A percentile compares a stretch with the other conserved stretches of the same genome.
Evolutionary conservation across 75 land plant species (phyloP).

Genomic region (Cunninghamia lanceolata): DNA sequence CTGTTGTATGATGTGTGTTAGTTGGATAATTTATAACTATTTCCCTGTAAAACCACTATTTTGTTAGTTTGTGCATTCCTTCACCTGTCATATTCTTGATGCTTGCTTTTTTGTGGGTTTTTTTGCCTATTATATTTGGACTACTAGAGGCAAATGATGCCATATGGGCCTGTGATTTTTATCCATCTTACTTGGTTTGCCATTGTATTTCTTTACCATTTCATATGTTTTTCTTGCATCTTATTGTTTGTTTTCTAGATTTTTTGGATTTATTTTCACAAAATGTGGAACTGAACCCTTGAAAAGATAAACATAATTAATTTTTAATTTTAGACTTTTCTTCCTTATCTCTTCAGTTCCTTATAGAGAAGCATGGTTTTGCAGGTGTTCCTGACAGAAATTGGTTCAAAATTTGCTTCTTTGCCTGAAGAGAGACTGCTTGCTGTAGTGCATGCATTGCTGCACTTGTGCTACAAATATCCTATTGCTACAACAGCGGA

Average conservation of each 20-base stretch:
- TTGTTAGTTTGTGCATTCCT: background rate
- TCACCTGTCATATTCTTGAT: background rate
- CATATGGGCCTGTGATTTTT: background rate
- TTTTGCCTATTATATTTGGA: background rate
- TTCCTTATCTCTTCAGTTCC: background rate
- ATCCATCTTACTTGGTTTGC: background rate
- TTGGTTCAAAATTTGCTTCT: slow-evolving; percentile 97
- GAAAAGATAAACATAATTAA: background rate
- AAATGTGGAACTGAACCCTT: background rate
- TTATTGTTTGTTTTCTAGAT: background rate
- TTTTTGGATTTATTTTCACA: background rate
- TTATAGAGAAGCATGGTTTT: background rate
- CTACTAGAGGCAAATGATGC: background rate
- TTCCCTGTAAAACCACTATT: background rate
- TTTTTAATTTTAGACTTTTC: background rate
- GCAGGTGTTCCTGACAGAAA: slow-evolving; percentile 91
- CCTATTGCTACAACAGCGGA: slow-evolving; percentile 99
- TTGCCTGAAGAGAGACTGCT: slow-evolving; percentile 96
- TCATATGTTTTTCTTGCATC: background rate
- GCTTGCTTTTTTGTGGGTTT: background rate
- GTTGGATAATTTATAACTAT: background rate
- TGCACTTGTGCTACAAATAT: slow-evolving; percentile 97
- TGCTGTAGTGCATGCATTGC: slow-evolving; percentile 96
- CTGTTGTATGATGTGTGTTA: background rate
- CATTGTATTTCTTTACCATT: background rate